Base-by-base conservation (phyloP, 768 basidiomycete genomes). In the Hydnomerulius pinastri region DNA sequence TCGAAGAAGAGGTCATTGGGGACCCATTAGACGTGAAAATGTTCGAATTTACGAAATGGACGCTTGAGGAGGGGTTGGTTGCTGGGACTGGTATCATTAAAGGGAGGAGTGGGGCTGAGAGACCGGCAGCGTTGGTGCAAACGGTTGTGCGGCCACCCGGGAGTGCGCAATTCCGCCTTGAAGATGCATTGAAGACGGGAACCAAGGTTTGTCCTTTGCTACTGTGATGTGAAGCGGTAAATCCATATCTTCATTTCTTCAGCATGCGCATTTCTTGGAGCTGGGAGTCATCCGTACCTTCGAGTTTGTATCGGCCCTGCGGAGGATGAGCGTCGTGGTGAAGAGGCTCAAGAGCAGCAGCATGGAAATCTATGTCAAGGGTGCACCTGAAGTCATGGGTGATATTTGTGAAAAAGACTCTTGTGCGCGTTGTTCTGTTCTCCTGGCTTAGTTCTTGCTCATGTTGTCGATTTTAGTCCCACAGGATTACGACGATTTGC, bases 341-440 rank as follows among this genome's bases (percentile, higher is more conserved):
- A 99, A 98, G 68, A 79, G 92, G 44, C 79, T 99, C 46, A 97
- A 89, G 68, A 95, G 95, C 57, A 82, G 71, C 46, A 92, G 90
- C 66, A 98, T 99, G 93, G 97, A 99, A 65, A 78, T 98, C 10
- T 98, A 98, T 64, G 94, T 95, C 60, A 99, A 99, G 65, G 97
- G 97, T n/a, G 97, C 97, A 2, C 97, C 97, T 0, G 97, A 99
- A 69, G 92, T 98, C 48, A 98, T 99, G 95, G 68, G 72, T 6
- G 94, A 95, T 35, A 98, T 99, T 49, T 99, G 97, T 66, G 89
- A 94, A 47, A 85, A 78, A 53, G 82, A 87, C 44, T 90, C 95
- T n/a, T 86, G 96, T 98, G 60, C 59, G 93, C 75, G 36, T n/a
- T 29, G 28, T 54, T 38, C n/a, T 51, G 46, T 32, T 7, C 21